phyloP scores from a whole-genome alignment of 768 basidiomycete species.

The Steccherinum ochraceum region DNA sequence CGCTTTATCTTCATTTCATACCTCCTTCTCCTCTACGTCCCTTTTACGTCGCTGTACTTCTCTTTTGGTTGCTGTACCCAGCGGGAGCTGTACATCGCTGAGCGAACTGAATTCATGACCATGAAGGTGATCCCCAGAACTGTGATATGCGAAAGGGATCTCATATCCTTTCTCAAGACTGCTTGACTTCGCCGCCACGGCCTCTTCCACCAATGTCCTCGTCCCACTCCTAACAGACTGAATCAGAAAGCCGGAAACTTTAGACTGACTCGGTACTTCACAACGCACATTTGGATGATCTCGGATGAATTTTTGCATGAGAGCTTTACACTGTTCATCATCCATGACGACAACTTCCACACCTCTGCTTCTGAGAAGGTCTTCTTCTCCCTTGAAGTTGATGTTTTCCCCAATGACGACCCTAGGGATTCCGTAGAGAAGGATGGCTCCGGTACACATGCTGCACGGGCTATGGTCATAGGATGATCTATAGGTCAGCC shows the following conservation, averaged over 20 bases:
- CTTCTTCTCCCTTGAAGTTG: conserved; percentile 49
- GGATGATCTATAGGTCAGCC: no score
- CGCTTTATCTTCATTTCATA: neutral
- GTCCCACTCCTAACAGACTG: conserved; percentile 41
- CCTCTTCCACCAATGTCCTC: conserved; percentile 57
- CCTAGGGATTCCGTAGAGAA: conserved; percentile 59
- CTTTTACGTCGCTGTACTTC: neutral
- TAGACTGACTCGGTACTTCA: neutral
- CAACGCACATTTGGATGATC: conserved; percentile 45
- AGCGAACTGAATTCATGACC: neutral
- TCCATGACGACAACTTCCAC: conserved; percentile 39
- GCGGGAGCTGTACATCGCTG: neutral
- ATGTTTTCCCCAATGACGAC: conserved; percentile 61
- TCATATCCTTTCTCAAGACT: no score
- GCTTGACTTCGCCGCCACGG: no score
- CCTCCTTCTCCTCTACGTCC: neutral
- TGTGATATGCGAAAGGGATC: no score
- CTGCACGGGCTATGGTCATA: conserved; percentile 43
- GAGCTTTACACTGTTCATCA: conserved; percentile 41
- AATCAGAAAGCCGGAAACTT: neutral
- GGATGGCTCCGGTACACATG: conserved; percentile 60
- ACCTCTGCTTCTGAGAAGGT: conserved; percentile 42
- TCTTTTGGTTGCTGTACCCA: neutral
- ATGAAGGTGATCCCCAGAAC: neutral
- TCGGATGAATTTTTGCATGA: conserved; percentile 53